Base-by-base conservation (phyloP, 768 basidiomycete genomes). In the Russula virescens region DNA sequence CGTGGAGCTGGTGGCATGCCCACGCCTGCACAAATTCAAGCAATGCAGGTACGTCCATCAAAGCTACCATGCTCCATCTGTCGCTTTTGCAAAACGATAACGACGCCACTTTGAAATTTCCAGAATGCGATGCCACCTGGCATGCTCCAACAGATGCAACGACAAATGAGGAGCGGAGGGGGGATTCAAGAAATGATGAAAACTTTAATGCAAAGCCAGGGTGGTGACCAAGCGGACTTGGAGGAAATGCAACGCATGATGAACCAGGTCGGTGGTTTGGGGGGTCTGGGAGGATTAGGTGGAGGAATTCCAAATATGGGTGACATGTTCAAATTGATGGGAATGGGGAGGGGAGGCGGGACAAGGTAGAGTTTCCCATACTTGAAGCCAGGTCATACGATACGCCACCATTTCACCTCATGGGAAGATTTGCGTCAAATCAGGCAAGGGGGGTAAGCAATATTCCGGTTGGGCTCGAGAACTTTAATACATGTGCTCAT, bases 111-210 rank as follows among this genome's bases (percentile, higher is more conserved):
- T 31, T 51, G 60, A 21, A 8, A 48, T 21, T 31, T 52, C 34
- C 68, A 97, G 89, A 88, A 93, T 62, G 81, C 94, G 43, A 87
- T 98, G 83, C 96, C 96, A 1, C 92, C 96, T 6, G 96, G 94
- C 34, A 90, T 96, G 88, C 75, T 98, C 65, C 91, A 94, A 71
- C 89, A 98, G 71, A 87, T 98, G 86, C 93, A 91, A 71, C 79
- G 85, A 55, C 88, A 91, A 70, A 77, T 91, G 71, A 79, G 88
- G 60, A 75, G 86, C 59, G 91, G 90, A 10, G 91, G 93, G 23
- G 92, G 92, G 49, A 89, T 97, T 86, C 91, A 94, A 73, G 94
- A 96, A 69, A 96, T 96, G 93, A 94, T 96, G 94, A 91, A 89
- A 72, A 87, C 89, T 28, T 94, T 98, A 91, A 94, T 97, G 90